A percentile compares a stretch with the other conserved stretches of the same genome.
Conservation (phyloP, 768 basidiomycete genomes). For the Phanerodontia chrysosporium region DNA sequence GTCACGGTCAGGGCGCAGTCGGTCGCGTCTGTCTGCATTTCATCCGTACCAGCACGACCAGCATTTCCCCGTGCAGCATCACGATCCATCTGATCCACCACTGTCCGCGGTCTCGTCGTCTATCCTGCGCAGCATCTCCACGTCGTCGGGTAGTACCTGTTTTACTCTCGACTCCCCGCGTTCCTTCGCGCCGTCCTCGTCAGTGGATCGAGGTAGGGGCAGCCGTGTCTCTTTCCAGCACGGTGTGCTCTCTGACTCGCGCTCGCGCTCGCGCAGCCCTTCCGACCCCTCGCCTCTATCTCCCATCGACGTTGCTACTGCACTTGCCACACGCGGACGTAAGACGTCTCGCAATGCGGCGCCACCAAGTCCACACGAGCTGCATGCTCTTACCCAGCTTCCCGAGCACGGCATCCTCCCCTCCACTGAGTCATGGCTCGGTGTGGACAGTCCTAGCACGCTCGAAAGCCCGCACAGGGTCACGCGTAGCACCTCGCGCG, state of each 20-base stretch:
- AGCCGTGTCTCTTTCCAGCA: conserved; percentile 6
- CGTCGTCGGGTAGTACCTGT: conserved; percentile 14
- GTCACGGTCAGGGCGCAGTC: conserved; percentile 6
- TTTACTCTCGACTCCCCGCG: conserved; percentile 10
- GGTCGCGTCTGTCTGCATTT: not conserved
- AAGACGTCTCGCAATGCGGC: conserved; percentile 11
- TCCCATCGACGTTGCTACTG: conserved; percentile 27
- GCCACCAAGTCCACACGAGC: conserved; percentile 4
- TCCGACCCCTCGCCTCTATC: conserved; percentile 44
- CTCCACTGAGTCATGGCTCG: not conserved
- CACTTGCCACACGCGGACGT: conserved; percentile 11
- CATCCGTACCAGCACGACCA: conserved; percentile 2
- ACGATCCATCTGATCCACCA: conserved; percentile 15
- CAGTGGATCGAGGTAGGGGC: conserved; percentile 14
- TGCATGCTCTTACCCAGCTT: not conserved
- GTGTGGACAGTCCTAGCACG: conserved; percentile 2
- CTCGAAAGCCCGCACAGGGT: not conserved
- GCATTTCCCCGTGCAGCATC: conserved; percentile 1
- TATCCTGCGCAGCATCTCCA: conserved; percentile 22
- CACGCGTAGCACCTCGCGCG: conserved; percentile 9
- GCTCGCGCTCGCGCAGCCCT: conserved; percentile 49
- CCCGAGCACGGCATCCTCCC: conserved; percentile 6
- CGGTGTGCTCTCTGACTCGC: conserved; percentile 27
- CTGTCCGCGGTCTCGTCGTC: conserved; percentile 21
- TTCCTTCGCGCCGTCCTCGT: conserved; percentile 7